phyloP scores from a whole-genome alignment of 164 flowering plant genomes.

The Kingdonia uniflora region DNA sequence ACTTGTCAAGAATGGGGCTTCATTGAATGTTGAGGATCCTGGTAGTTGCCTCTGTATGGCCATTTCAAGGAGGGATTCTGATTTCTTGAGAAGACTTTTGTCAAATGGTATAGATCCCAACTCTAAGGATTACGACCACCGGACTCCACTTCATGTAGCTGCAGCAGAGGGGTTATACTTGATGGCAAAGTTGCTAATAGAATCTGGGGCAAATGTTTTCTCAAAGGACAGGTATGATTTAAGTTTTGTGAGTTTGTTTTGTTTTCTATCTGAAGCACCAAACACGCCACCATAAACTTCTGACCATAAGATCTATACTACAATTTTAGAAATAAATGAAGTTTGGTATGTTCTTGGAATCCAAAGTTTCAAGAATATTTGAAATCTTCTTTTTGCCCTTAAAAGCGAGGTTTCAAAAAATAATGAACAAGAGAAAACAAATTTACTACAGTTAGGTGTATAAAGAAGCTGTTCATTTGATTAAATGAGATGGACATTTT shows the following conservation, averaged over 20 bases:
- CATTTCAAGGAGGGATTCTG: conserved; percentile 61
- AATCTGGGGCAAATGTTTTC: conserved; percentile 79
- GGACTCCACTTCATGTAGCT: conserved; percentile 90
- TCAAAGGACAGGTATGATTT: conserved; percentile 67
- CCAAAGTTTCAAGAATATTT: too few species aligned
- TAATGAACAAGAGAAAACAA: neutral
- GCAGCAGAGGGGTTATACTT: conserved; percentile 61
- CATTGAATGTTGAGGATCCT: conserved; percentile 45
- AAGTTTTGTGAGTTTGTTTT: neutral
- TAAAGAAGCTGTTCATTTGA: too few species aligned
- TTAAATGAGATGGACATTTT: neutral
- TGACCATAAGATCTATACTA: neutral
- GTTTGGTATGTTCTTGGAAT: neutral
- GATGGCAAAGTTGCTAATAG: conserved; percentile 64
- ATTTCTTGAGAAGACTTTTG: conserved; percentile 57
- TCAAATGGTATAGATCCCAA: conserved; percentile 72
- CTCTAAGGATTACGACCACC: conserved; percentile 65
- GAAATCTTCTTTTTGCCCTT: neutral
- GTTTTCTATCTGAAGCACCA: neutral
- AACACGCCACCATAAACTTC: neutral
- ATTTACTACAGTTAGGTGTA: too few species aligned
- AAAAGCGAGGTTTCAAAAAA: neutral
- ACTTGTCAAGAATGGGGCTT: conserved; percentile 60
- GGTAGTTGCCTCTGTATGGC: conserved; percentile 57
- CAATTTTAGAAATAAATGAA: neutral